Conservation (phyloP, 306 rosid genomes). For the Fragaria ananassa region DNA sequence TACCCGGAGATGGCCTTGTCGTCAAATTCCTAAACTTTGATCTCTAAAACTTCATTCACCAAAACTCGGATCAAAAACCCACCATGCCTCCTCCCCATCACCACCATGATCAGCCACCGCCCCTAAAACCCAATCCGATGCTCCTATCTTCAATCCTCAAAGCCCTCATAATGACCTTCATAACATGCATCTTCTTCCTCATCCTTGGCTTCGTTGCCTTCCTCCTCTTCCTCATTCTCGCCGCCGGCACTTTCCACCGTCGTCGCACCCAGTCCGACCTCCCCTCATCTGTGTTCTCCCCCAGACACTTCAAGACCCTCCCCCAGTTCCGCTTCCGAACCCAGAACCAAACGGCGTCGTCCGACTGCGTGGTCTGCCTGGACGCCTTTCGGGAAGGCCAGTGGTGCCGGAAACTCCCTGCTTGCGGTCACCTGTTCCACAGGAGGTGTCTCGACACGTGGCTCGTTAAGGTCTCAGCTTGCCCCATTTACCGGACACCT, state of each 20-base stretch:
- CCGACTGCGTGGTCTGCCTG: constrained; percentile 67
- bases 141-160: constrained; percentile 67
- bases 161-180: constrained; percentile 59
- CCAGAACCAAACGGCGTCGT: constrained; percentile 8
- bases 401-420: constrained; percentile 67
- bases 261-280: constrained; percentile 28
- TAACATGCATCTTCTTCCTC: constrained; percentile 69
- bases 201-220: constrained; percentile 79
- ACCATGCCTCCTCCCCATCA: constrained; percentile 6
- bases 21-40: background rate
- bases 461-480: constrained; percentile 65
- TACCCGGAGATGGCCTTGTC: too few species aligned
- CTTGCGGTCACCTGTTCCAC: constrained; percentile 69
- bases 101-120: constrained; percentile 18
- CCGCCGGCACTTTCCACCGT: constrained; percentile 59
- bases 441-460: constrained; percentile 72
- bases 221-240: constrained; percentile 59
- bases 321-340: constrained; percentile 48
- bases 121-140: constrained; percentile 52
- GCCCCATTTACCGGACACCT: constrained; percentile 77
- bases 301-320: constrained; percentile 47
- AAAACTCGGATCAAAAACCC: background rate
- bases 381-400: constrained; percentile 62
- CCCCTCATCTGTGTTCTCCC: constrained; percentile 37
- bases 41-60: background rate